These are phyloP conservation scores for Aspergillus bridgeri DNA, from an alignment of 495 filamentous ascomycete genomes.

Conservation along the genomic window DNA sequence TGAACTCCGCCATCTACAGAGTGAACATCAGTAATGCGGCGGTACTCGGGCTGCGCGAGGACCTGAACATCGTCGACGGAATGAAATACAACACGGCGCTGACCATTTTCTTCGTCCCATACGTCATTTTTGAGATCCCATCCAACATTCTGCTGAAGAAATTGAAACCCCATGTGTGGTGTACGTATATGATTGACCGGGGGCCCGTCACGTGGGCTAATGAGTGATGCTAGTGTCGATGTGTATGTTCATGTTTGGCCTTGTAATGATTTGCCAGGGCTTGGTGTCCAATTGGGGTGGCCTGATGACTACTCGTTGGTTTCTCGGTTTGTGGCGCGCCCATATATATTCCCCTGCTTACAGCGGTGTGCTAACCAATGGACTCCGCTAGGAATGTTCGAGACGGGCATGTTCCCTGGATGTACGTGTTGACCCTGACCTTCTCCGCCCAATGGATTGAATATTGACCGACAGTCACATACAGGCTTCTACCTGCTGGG, in stretches of 20 bases:
- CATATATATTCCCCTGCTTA: neutral
- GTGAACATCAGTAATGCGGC: constrained; percentile 68
- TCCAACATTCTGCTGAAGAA: constrained; percentile 84
- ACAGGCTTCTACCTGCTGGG: constrained; percentile 74
- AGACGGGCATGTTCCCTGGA: constrained; percentile 87
- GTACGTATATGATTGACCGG: constrained; percentile 27
- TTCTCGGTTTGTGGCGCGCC: constrained; percentile 43
- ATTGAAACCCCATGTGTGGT: constrained; percentile 78
- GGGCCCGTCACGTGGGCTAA: neutral
- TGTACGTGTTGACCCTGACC: constrained; percentile 25
- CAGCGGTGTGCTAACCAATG: constrained; percentile 3
- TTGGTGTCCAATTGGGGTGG: constrained; percentile 75
- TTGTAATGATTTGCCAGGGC: constrained; percentile 75
- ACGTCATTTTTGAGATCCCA: constrained; percentile 82
- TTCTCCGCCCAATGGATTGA: neutral
- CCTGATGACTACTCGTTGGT: constrained; percentile 78
- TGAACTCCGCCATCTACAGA: constrained; percentile 28
- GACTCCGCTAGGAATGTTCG: constrained; percentile 65
- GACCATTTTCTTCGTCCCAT: constrained; percentile 91
- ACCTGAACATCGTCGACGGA: constrained; percentile 53
- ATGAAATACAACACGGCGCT: constrained; percentile 75
- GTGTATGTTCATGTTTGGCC: constrained; percentile 82
- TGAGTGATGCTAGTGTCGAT: constrained; percentile 44
- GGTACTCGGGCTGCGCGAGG: constrained; percentile 57
- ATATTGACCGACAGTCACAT: constrained; percentile 9